Base-by-base conservation (phyloP, 1,139 yeast genomes). In the Yamadazyma atlantica region DNA sequence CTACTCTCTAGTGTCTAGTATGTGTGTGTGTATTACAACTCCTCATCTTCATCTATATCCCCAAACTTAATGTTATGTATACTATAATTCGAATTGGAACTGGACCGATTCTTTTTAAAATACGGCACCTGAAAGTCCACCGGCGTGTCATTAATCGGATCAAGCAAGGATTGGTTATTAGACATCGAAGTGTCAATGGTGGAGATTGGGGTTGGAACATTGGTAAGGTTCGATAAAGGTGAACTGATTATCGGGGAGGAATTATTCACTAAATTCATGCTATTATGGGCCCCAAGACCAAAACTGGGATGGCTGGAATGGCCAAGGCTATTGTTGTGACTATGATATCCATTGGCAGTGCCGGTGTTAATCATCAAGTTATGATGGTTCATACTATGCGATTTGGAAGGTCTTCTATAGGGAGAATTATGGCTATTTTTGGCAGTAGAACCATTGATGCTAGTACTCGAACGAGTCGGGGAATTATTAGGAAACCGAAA, bases 141-240 rank as follows among this genome's bases (percentile, higher is more conserved):
- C 10, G 74, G 73, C 9, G 70, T 50, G 40, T 68, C 75, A 45
- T 66, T 66, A 36, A 67, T 66, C 3, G 72, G 69, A 46, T 68
- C 72, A 34, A 64, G 55, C 18, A 65, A 51, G 10, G 30, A 28
- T 24, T 32, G 58, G 46, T 43, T 47, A 16, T 53, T 48, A 11
- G 52, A 44, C n/a, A 55, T 42, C 4, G 46, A 39, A 3, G 62
- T 55, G 29, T 59, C 62, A 19, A 54, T 45, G 9, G 62, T 56
- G 3, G 66, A 55, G 14, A 57, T 50, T 1, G 69, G 69, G 1
- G 67, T 63, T 17, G 58, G 60, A 6, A 58, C 46, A 1, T 69
- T 67, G 1, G 67, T 63, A 31, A 56, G 53, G 13, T 55, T 58
- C 15, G 67, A 57, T 32, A 66, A 53, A 13, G 74, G 73, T 12